A percentile compares a stretch with the other conserved stretches of the same genome.
These are phyloP conservation scores for Mucor plumbeus DNA, from an alignment of 371 early-diverging fungal genomes.

Conservation along the genomic window DNA sequence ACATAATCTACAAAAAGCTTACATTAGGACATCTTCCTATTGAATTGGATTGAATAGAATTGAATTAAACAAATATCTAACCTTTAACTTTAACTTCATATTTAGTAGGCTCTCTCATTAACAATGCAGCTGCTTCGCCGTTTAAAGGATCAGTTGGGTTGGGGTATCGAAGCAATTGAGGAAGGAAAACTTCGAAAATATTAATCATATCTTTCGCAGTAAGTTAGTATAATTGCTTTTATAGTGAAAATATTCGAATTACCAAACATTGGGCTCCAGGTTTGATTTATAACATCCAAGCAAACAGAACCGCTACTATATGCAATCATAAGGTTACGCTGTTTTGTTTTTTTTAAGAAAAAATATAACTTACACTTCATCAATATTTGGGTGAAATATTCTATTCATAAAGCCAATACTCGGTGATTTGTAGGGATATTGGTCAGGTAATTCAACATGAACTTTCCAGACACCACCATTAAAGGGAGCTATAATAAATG, in stretches of 20 bases:
- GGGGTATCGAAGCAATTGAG: conserved; percentile 97
- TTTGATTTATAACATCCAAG: conserved; percentile 99
- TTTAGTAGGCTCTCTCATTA: conserved; percentile 91
- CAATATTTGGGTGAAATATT: conserved; percentile 99
- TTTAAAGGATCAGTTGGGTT: conserved; percentile 99
- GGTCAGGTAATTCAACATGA: conserved; percentile 98
- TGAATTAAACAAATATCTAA: conserved; percentile 39
- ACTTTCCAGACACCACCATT: conserved; percentile 96
- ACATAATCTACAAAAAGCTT: conserved; percentile 74
- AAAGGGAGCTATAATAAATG: conserved; percentile 81
- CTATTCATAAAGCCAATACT: conserved; percentile 99
- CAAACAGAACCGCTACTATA: conserved; percentile 97
- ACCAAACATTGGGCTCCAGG: conserved; percentile 99
- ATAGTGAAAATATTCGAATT: conserved; percentile 7
- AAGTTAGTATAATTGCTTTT: background rate
- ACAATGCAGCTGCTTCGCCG: conserved; percentile 97
- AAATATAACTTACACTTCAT: conserved; percentile 86
- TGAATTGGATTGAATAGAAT: background rate
- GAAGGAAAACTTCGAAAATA: conserved; percentile 98
- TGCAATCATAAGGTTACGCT: background rate
- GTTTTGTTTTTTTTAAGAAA: background rate
- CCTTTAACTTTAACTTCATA: conserved; percentile 97
- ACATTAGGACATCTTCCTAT: background rate
- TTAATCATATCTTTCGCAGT: conserved; percentile 86
- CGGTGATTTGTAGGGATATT: conserved; percentile 99